phyloP scores from a whole-genome alignment of 257 asterid genomes.

The Scutellaria barbata region DNA sequence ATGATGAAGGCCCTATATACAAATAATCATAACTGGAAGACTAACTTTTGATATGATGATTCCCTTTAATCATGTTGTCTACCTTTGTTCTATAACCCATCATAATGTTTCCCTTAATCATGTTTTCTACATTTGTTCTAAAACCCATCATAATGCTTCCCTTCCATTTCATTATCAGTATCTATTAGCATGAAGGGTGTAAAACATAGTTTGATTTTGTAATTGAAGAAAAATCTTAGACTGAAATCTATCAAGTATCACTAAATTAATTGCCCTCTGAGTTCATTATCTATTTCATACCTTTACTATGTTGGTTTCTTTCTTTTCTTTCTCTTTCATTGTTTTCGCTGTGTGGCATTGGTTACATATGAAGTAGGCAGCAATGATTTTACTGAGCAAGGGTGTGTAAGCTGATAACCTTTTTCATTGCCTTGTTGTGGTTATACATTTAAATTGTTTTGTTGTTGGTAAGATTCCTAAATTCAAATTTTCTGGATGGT shows the following conservation, averaged over 20 bases:
- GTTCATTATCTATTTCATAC: neutral
- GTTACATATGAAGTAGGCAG: conserved; percentile 7
- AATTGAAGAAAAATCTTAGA: neutral
- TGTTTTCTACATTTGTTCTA: neutral
- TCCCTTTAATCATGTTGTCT: neutral
- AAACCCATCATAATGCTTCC: conserved; percentile 12
- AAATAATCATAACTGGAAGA: conserved; percentile 4
- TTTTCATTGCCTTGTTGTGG: neutral
- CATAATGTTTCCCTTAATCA: neutral
- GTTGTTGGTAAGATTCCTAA: conserved; percentile 16
- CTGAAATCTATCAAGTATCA: neutral
- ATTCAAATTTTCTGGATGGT: neutral
- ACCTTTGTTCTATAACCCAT: conserved; percentile 3
- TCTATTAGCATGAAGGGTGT: neutral
- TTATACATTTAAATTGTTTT: neutral
- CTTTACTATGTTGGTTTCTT: neutral
- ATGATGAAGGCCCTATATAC: neutral
- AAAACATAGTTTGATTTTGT: neutral
- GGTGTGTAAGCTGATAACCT: no score
- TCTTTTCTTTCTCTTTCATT: neutral
- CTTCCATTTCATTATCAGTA: neutral
- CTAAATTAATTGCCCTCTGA: neutral
- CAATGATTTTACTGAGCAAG: neutral
- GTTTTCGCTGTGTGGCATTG: neutral
- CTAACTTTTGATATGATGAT: neutral